A percentile compares a stretch with the other conserved stretches of the same genome.
Conservation (phyloP, 2,329 filamentous ascomycete genomes). For the Cladosporium sp. region DNA sequence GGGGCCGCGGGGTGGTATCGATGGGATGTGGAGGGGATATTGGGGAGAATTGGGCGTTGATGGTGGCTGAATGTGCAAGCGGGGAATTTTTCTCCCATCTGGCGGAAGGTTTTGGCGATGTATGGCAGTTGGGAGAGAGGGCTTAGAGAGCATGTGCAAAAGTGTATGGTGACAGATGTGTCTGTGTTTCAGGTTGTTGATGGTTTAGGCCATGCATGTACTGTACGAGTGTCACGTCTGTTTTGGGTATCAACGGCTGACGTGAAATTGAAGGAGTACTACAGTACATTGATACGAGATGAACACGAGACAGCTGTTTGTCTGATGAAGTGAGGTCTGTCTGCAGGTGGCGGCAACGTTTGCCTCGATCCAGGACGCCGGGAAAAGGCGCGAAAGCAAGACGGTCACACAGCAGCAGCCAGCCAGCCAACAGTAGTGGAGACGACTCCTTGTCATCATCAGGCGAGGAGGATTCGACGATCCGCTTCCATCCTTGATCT, state of each 20-base stretch:
- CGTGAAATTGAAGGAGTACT: neutral
- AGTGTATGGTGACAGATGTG: neutral
- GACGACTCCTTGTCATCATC: neutral
- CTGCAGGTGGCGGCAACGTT: conserved; percentile 1
- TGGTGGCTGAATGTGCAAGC: neutral
- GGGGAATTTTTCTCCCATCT: neutral
- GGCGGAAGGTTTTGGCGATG: conserved; percentile 1
- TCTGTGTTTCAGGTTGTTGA: neutral
- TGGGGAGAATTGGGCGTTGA: neutral
- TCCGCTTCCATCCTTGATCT: conserved; percentile 7
- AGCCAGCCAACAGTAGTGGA: neutral
- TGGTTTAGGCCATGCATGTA: neutral
- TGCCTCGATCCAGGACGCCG: conserved; percentile 3
- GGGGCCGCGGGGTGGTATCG: neutral
- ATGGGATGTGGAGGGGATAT: conserved; percentile 8
- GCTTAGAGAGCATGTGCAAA: neutral
- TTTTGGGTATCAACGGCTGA: neutral
- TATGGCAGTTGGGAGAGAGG: neutral
- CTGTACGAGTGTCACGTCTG: neutral
- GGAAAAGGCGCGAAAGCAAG: conserved; percentile 8
- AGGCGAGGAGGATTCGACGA: conserved; percentile 12
- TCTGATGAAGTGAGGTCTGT: conserved; percentile 8
- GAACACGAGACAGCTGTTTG: neutral
- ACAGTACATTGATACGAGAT: neutral
- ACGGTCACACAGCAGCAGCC: conserved; percentile 11